Percentiles rank a stretch among this genome's conserved stretches.
These are phyloP conservation scores for Huntiella abstrusa DNA, from an alignment of 2,329 filamentous ascomycete genomes.

Conservation along the genomic window DNA sequence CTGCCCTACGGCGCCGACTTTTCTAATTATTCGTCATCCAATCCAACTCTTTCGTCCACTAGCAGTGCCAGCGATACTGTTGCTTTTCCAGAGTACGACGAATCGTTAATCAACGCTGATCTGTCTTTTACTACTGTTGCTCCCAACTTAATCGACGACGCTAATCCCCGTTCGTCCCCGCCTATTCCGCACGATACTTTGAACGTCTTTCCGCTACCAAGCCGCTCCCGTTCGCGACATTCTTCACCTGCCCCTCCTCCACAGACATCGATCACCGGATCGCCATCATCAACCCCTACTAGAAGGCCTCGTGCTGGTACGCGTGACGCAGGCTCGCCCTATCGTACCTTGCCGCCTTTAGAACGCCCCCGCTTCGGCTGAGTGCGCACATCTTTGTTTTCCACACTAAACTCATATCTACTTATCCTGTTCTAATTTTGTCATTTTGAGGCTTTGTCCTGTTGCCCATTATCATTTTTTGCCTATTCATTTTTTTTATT, in stretches of 20 bases:
- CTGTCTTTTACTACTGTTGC: constrained; percentile 9
- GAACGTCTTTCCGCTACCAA: constrained; percentile 6
- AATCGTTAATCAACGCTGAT: constrained; percentile 4
- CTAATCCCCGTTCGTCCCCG: constrained; percentile 10
- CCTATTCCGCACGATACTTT: constrained; percentile 9
- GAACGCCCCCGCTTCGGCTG: constrained; percentile 11
- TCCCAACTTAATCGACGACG: constrained; percentile 2
- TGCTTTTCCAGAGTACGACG: constrained; percentile 11
- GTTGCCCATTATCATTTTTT: constrained; percentile 2
- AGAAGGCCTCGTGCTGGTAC: constrained; percentile 11
- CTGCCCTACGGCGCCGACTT: constrained; percentile 11
- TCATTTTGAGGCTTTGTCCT: neutral
- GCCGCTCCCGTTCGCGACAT: constrained; percentile 10
- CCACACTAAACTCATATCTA: no score
- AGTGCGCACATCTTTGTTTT: constrained; percentile 3
- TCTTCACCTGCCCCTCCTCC: constrained; percentile 5
- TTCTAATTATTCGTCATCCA: constrained; percentile 3
- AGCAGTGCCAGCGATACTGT: constrained; percentile 5
- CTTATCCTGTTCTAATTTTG: neutral
- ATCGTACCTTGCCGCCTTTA: constrained; percentile 7
- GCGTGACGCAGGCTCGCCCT: constrained; percentile 11
- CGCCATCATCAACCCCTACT: constrained; percentile 8
- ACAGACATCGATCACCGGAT: no score
- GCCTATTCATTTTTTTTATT: constrained; percentile 3
- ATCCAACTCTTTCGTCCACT: neutral